Base-by-base conservation (phyloP, 2,329 filamentous ascomycete species). In the Sporothrix protearum region DNA sequence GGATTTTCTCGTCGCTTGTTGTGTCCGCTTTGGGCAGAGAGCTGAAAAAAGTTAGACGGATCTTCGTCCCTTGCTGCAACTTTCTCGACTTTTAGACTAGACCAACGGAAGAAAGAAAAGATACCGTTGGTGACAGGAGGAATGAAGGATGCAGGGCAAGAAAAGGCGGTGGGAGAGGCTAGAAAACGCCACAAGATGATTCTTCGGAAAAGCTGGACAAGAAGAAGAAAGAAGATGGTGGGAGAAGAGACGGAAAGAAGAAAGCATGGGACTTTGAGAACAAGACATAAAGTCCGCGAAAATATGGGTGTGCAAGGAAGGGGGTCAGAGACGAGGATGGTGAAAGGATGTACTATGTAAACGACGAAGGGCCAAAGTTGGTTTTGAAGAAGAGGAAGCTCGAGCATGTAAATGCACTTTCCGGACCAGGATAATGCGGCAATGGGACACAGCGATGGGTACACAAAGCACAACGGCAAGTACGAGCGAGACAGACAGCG, bases 391-490 rank as follows among this genome's bases (percentile, higher is more conserved):
- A n/a, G 47, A 16, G 19, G 30, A 39, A 55, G 45, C 25, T 25
- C 10, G 30, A 25, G 8, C n/a, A 67, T 51, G 30, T 36, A 25
- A 68, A 68, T 64, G 59, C 39, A 22, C 36, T 42, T 63, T 63
- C 36, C 59, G 8, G 12, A 16, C 42, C 42, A 19, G 16, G 42
- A 66, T 33, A 42, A 22, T 36, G 10, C 64, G 16, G 63, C 63
- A 49, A 10, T 16, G 16, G 57, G 42, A 28, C 36, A 28, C 36
- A 45, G 22, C 19, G 64, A 51, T 49, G 42, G 45, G 45, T 4
- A n/a, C 64, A 67, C 64, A 67, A 53, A 30, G 25, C 63, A 67
- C 45, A 39, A 51, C 64, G 64, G 64, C 64, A 51, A 36, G 42
- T 36, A 53, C 10, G 45, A 36, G 64, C 64, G 64, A 67, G 64